phyloP scores from a whole-genome alignment of 163 green algal species.

The Smithsoniella earleae region DNA sequence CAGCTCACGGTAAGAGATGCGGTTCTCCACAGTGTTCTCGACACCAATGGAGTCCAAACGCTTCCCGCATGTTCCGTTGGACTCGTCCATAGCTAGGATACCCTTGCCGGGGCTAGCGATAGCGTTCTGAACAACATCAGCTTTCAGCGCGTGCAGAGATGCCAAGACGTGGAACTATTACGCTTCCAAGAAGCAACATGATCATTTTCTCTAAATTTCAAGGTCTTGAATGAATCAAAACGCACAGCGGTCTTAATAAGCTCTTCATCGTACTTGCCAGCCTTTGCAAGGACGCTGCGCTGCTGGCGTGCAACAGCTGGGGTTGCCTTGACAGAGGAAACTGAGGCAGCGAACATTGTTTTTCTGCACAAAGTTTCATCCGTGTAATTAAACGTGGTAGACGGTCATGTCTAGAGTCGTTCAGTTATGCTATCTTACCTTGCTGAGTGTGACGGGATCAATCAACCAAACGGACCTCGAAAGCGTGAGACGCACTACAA shows the following conservation, averaged over 20 bases:
- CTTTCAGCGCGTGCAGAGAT: neutral
- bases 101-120: constrained; percentile 77
- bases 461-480: no score
- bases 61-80: constrained; percentile 97
- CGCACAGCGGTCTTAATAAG: constrained; percentile 82
- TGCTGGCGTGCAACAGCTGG: constrained; percentile 29
- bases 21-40: constrained; percentile 98
- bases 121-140: constrained; percentile 55
- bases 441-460: no score
- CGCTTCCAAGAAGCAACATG: no score
- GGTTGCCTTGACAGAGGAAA: constrained; percentile 31
- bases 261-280: constrained; percentile 84
- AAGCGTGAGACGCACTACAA: no score
- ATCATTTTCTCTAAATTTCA: no score
- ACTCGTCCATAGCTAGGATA: constrained; percentile 99
- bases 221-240: no score
- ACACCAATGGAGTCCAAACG: constrained; percentile 94
- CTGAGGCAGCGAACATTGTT: constrained; percentile 30
- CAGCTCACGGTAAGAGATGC: constrained; percentile 92
- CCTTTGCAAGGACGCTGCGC: constrained; percentile 37
- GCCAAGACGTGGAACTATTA: no score
- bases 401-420: no score
- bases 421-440: no score
- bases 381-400: no score
- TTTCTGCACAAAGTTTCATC: no score